Evolutionary conservation across 345 rosid genomes (phyloP).

Genomic region (Excoecaria agallocha): DNA sequence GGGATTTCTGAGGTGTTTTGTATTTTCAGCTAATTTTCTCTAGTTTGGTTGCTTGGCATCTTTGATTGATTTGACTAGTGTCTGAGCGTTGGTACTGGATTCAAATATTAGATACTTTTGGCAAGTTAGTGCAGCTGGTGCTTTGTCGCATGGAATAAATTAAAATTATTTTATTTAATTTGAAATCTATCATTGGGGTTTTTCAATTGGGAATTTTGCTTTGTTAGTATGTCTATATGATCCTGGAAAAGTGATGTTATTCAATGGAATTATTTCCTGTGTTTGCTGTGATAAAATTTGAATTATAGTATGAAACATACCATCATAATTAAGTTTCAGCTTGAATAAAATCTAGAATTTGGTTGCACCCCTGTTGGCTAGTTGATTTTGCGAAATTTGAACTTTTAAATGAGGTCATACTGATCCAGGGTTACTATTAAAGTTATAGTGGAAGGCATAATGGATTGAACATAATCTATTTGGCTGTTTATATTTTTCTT

Average conservation of each 20-base stretch:
- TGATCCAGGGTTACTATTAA: not conserved
- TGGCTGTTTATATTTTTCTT: not conserved
- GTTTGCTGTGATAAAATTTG: not conserved
- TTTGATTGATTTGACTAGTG: not conserved
- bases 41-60: not conserved
- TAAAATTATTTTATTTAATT: not conserved
- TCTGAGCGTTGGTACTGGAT: not conserved
- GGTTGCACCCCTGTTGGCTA: no score
- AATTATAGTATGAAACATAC: no score
- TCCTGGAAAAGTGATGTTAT: not conserved
- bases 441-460: not conserved
- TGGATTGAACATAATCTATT: not conserved
- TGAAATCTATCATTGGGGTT: not conserved
- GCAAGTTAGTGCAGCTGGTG: not conserved
- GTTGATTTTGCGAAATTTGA: no score
- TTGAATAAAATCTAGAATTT: no score
- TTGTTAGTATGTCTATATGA: not conserved
- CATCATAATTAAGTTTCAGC: no score
- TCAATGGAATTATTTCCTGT: not conserved
- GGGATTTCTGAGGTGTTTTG: no score
- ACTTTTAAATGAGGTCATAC: no score
- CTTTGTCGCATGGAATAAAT: not conserved
- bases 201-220: not conserved
- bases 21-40: no score
- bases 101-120: not conserved